Evolutionary conservation across 768 basidiomycete genomes (phyloP).

Genomic region (Lactarius vividus): DNA sequence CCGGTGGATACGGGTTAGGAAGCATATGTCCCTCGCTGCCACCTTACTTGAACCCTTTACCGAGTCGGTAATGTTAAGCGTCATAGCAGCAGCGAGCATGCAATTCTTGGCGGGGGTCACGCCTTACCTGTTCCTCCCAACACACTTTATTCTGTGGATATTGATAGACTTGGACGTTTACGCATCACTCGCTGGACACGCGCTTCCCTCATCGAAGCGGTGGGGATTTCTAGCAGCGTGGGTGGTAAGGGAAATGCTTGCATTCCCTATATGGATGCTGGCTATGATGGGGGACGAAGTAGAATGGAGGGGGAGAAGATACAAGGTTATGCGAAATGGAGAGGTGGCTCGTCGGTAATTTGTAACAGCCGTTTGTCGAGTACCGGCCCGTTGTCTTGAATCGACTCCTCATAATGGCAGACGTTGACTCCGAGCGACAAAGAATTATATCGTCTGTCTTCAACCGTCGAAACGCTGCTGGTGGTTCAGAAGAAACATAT

Average conservation of each 20-base stretch:
- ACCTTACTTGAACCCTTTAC: conserved; percentile 92
- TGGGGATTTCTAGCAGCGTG: conserved; percentile 74
- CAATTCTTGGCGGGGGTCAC: conserved; percentile 50
- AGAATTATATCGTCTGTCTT: conserved; percentile 85
- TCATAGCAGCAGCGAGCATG: conserved; percentile 58
- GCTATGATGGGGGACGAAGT: conserved; percentile 82
- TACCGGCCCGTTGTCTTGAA: conserved; percentile 14
- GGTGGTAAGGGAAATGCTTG: conserved; percentile 72
- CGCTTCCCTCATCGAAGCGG: conserved; percentile 47
- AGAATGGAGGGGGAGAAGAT: conserved; percentile 81
- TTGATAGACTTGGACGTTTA: conserved; percentile 81
- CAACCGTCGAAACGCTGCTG: conserved; percentile 62
- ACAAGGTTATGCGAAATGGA: conserved; percentile 72
- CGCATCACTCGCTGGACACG: conserved; percentile 67
- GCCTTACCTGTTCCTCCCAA: conserved; percentile 49
- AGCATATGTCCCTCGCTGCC: conserved; percentile 85
- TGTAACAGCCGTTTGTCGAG: not conserved
- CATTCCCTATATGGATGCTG: conserved; percentile 84
- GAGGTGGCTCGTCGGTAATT: conserved; percentile 30
- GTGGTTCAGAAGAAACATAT: conserved; percentile 72
- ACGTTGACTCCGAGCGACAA: conserved; percentile 52
- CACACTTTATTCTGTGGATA: conserved; percentile 71
- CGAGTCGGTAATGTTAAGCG: conserved; percentile 72
- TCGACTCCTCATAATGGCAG: conserved; percentile 34
- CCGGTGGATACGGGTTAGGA: conserved; percentile 96